These are phyloP conservation scores for Monosporascus sp. DNA, from an alignment of 2,329 filamentous ascomycete genomes.

Conservation along the genomic window DNA sequence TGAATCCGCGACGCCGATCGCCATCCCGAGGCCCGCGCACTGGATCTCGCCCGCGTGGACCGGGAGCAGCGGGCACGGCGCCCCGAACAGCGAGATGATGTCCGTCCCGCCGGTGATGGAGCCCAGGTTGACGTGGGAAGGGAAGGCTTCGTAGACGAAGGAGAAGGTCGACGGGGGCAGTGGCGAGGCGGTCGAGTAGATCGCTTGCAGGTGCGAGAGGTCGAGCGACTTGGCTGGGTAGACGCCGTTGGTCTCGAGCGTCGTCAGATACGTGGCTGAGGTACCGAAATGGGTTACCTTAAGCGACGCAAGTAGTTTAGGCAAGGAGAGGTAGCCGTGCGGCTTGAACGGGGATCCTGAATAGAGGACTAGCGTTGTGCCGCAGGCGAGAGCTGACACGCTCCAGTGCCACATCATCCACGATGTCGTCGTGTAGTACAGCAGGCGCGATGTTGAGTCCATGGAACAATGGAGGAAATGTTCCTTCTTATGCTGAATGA, in stretches of 20 bases:
- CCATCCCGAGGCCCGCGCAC: conserved; percentile 73
- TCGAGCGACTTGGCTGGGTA: conserved; percentile 52
- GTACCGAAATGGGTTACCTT: conserved; percentile 91
- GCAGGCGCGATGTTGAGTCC: conserved; percentile 63
- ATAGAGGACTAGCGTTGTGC: conserved; percentile 80
- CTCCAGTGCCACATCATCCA: conserved; percentile 99
- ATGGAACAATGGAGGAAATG: conserved; percentile 84
- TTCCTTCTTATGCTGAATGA: conserved; percentile 97
- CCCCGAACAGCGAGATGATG: conserved; percentile 91
- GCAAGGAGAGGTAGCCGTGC: conserved; percentile 74
- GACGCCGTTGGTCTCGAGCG: conserved; percentile 75
- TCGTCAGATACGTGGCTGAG: conserved; percentile 85
- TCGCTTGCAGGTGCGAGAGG: conserved; percentile 66
- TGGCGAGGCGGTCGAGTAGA: conserved; percentile 92
- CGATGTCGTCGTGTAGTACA: conserved; percentile 92
- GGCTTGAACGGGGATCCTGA: conserved; percentile 87
- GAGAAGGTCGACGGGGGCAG: conserved; percentile 88
- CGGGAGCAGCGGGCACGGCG: conserved; percentile 70
- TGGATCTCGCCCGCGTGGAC: conserved; percentile 72
- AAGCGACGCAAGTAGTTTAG: conserved; percentile 73
- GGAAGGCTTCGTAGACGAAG: conserved; percentile 84
- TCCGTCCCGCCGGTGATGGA: conserved; percentile 96
- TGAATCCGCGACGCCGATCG: conserved; percentile 57
- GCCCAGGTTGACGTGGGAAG: conserved; percentile 72
- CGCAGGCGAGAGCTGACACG: conserved; percentile 76